Conservation (phyloP, 495 filamentous ascomycete genomes). For the Halenospora varia region DNA sequence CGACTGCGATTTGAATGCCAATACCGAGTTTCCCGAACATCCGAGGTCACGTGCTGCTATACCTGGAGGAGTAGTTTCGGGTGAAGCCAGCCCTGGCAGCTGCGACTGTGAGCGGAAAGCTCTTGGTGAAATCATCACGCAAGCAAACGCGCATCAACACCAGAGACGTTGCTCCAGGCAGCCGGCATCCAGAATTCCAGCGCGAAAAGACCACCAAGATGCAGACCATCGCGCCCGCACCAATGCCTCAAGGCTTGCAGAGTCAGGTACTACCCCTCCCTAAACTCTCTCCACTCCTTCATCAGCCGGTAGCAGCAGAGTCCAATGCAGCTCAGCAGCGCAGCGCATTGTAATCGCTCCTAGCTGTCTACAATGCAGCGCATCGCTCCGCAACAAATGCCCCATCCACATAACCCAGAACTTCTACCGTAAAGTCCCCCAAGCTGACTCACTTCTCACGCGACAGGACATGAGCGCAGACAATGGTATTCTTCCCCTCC, state of each 20-base stretch:
- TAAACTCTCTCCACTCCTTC: not conserved
- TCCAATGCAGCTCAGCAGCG: not conserved
- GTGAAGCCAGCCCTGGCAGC: not conserved
- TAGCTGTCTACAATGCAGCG: not conserved
- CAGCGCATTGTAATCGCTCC: not conserved
- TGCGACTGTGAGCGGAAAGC: too few species aligned
- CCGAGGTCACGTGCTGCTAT: not conserved
- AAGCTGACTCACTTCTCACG: constrained; percentile 24
- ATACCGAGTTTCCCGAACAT: not conserved
- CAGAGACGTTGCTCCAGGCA: not conserved
- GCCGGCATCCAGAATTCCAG: not conserved
- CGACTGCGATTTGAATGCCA: not conserved
- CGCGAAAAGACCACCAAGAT: constrained; percentile 2
- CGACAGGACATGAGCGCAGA: constrained; percentile 28
- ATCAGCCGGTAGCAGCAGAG: not conserved
- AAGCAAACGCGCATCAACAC: not conserved
- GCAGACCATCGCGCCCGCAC: constrained; percentile 26
- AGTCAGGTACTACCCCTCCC: constrained; percentile 16
- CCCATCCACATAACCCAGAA: not conserved
- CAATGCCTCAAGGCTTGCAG: constrained; percentile 21
- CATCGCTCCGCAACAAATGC: not conserved
- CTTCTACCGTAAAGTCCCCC: not conserved
- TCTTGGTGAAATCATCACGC: not conserved
- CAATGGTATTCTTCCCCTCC: constrained; percentile 23
- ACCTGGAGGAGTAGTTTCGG: not conserved